These are phyloP conservation scores for Claviceps sorghi DNA, from an alignment of 2,329 filamentous ascomycete species.

Conservation along the genomic window DNA sequence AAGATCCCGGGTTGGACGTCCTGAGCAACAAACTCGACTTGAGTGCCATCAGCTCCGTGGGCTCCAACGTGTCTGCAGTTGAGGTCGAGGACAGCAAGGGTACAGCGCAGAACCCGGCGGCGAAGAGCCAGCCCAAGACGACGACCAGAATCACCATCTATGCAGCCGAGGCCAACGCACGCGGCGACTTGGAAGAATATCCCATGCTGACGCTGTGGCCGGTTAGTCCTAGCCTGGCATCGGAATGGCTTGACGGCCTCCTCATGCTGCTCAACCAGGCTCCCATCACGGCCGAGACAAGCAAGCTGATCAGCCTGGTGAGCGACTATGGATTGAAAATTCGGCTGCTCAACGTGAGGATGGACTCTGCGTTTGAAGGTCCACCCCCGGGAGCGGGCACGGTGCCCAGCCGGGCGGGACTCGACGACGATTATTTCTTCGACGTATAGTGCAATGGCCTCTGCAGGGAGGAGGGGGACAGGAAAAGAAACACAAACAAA, in stretches of 20 bases:
- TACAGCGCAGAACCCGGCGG: conserved; percentile 23
- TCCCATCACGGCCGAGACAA: conserved; percentile 93
- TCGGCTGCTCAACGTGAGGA: conserved; percentile 74
- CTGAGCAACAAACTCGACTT: conserved; percentile 76
- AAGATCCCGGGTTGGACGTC: conserved; percentile 57
- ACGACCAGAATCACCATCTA: conserved; percentile 87
- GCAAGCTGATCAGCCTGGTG: conserved; percentile 72
- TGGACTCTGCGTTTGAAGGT: conserved; percentile 60
- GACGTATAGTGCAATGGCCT: conserved; percentile 37
- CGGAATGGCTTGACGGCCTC: conserved; percentile 91
- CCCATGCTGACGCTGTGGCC: conserved; percentile 74
- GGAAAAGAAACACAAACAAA: neutral
- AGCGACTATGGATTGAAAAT: conserved; percentile 89
- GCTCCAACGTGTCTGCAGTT: conserved; percentile 72
- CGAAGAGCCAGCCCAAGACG: conserved; percentile 28
- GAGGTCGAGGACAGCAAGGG: conserved; percentile 35
- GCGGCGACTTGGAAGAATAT: conserved; percentile 40
- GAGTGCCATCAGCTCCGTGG: conserved; percentile 75
- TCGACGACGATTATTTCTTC: conserved; percentile 92
- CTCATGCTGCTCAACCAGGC: conserved; percentile 90
- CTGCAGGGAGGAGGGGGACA: too few relatives aligned
- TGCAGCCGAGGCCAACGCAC: conserved; percentile 23
- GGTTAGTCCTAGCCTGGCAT: conserved; percentile 65
- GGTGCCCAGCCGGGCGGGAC: conserved; percentile 66
- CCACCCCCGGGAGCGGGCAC: conserved; percentile 54